A percentile compares a stretch with the other conserved stretches of the same genome.
These are phyloP conservation scores for Penstemon davidsonii DNA, from an alignment of 257 asterid species.

Conservation along the genomic window DNA sequence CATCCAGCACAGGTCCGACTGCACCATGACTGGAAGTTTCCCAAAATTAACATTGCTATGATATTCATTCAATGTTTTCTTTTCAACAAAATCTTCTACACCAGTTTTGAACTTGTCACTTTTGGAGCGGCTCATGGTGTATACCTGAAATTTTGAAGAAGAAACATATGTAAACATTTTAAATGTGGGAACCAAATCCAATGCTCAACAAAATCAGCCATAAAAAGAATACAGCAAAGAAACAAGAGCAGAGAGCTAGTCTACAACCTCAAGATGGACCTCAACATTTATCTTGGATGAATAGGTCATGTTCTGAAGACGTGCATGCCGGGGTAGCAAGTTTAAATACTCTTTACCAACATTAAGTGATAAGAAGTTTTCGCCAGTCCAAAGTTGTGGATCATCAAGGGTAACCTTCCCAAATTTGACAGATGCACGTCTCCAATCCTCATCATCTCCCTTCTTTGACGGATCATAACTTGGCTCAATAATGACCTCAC, in stretches of 20 bases:
- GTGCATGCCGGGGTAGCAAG: slow-evolving; percentile 82
- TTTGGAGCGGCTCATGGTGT: slow-evolving; percentile 53
- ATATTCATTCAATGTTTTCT: slow-evolving; percentile 43
- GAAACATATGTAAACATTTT: not conserved
- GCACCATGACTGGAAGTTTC: slow-evolving; percentile 90
- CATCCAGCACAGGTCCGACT: slow-evolving; percentile 79
- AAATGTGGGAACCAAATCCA: not conserved
- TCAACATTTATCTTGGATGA: slow-evolving; percentile 70
- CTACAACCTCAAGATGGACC: slow-evolving; percentile 59
- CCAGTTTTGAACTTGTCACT: slow-evolving; percentile 89
- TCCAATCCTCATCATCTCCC: slow-evolving; percentile 82
- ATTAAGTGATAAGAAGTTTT: slow-evolving; percentile 48
- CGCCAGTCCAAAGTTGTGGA: slow-evolving; percentile 67
- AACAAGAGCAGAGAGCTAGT: not conserved
- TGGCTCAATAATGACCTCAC: slow-evolving; percentile 71
- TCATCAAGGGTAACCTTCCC: slow-evolving; percentile 71
- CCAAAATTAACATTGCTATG: slow-evolving; percentile 48
- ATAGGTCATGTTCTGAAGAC: slow-evolving; percentile 90
- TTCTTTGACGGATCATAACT: slow-evolving; percentile 81
- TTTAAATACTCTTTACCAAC: slow-evolving; percentile 48
- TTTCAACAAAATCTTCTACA: slow-evolving; percentile 47
- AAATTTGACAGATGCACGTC: slow-evolving; percentile 67
- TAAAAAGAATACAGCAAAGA: not conserved
- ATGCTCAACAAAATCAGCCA: slow-evolving; percentile 1
- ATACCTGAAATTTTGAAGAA: slow-evolving; percentile 53